Evolutionary conservation across 768 basidiomycete genomes (phyloP), one percentile per base, ranked within the genome.

Genomic region (Flagelloscypha sp.): DNA sequence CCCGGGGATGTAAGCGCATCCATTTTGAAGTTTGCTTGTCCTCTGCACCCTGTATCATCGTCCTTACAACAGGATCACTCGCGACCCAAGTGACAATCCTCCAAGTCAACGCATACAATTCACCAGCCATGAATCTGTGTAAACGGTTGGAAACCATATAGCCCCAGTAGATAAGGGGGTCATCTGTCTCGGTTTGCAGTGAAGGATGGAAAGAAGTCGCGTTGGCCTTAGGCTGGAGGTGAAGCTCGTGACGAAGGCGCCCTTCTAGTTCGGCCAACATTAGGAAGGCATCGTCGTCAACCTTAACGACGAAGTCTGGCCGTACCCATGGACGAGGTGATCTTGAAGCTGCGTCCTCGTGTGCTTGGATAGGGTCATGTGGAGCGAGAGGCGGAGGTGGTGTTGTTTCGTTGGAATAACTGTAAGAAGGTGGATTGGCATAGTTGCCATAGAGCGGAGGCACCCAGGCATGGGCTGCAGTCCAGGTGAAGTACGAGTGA

Each of bases 221-320:
- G 21, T 32, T 38, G 8, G 43, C 24, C 15, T 35, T 31, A n/a
- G 59, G 53, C 40, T 61, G 57, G 21, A 56, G 43, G 43, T 90
- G 71, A 24, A 94, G 66, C 41, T 85, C 78, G 12, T 89, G 59
- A 30, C 93, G 72, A 37, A 98, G 62, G 19, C 88, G 74, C n/a
- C 86, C 74, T 57, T 98, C 93, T 12, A 98, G 68, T 55, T 98
- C 93, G 2, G 86, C 86, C 21, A 98, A 72, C 76, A 95, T 92
- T 34, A 98, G 74, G 48, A 98, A 94, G 6, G 88, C 77, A 56
- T 98, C 93, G 49, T 98, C 93, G 54, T 98, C 93, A 1, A 84
- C 85, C 59, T 98, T 98, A 48, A 86, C 76, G 27, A 98, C 78
- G 50, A 79, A 97, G 54, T 95, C 89, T 8, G 90, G 93, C 24